Evolutionary conservation across 805 yeast genomes (phyloP).

Genomic region (Komagataella ulmi): DNA sequence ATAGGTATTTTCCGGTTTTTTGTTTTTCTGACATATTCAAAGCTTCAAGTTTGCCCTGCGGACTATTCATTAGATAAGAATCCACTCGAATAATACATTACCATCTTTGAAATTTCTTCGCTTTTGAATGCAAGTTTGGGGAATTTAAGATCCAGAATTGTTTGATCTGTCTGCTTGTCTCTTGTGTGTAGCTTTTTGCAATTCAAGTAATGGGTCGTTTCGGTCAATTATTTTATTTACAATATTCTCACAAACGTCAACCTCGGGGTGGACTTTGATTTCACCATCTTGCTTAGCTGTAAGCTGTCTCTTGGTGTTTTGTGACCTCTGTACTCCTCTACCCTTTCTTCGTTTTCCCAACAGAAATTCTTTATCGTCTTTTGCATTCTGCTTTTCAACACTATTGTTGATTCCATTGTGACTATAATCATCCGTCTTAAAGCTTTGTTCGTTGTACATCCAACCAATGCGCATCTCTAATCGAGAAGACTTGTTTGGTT

Average conservation of each 20-base stretch:
- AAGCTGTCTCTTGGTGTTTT: neutral
- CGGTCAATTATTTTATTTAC: neutral
- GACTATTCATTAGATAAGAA: too few relatives aligned
- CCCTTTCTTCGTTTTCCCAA: constrained; percentile 37
- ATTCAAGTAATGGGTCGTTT: neutral
- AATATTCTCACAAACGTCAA: neutral
- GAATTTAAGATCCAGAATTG: neutral
- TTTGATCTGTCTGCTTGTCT: neutral
- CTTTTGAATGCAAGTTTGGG: neutral
- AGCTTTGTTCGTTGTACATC: constrained; percentile 64
- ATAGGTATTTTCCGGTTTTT: neutral
- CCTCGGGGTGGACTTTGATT: neutral
- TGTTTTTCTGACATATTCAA: neutral
- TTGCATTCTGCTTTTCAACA: constrained; percentile 13
- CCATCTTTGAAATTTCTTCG: neutral
- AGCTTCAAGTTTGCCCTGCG: neutral
- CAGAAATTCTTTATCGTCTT: constrained; percentile 36
- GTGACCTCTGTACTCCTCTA: constrained; percentile 4
- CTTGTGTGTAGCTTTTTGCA: neutral
- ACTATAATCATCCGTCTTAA: constrained; percentile 5
- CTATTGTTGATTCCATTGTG: constrained; percentile 9
- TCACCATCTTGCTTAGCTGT: neutral
- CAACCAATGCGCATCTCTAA: constrained; percentile 48
- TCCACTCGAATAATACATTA: neutral
- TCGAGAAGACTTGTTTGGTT: constrained; percentile 13